Evolutionary conservation across 2,329 filamentous ascomycete genomes (phyloP), one percentile per base, ranked within the genome.

Genomic region (Daldinia sp.): DNA sequence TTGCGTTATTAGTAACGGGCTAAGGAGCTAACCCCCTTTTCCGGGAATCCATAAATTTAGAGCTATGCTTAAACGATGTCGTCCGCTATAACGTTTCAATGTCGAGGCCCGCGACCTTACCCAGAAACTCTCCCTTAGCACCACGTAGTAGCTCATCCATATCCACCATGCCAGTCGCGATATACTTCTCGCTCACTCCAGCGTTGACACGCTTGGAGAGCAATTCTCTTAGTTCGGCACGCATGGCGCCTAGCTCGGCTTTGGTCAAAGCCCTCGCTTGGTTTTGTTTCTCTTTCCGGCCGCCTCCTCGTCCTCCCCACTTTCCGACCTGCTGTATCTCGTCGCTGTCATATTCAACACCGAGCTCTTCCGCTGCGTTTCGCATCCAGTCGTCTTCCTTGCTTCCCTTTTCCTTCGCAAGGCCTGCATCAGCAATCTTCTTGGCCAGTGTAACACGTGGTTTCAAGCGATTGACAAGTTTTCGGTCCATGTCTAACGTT

Each of bases 331-430:
- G 78, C 68, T 90, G 91, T 64, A 97, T 90, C 45, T 96, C 93
- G 32, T 96, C 93, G 63, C 88, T 91, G 74, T 98, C 93, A 74
- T 96, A 97, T 53, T 97, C 94, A 0, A 98, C 92, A 0, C 95
- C 95, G 0, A 99, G 83, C 67, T 98, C 94, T 60, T 97, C 93
- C 0, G 95, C 95, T 0, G 93, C 94, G 48, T 86, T 87, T 41
- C 87, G 87, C 70, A 98, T 81, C 88, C 94, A 95, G 58, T 92
- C 87, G 68, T 97, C 92, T 70, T 96, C 92, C 71, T 90, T 90
- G 57, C 87, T 87, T 8, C 90, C 87, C 78, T 94, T 96, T 74
- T 96, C 92, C 78, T 97, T 97, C 6, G 94, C 94, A 7, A 95
- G 85, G 0, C 83, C 83, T 1, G 91, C 86, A 72, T 98, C 94